Evolutionary conservation across 208 protist species (phyloP).

Genomic region (Naegleria fowleri): DNA sequence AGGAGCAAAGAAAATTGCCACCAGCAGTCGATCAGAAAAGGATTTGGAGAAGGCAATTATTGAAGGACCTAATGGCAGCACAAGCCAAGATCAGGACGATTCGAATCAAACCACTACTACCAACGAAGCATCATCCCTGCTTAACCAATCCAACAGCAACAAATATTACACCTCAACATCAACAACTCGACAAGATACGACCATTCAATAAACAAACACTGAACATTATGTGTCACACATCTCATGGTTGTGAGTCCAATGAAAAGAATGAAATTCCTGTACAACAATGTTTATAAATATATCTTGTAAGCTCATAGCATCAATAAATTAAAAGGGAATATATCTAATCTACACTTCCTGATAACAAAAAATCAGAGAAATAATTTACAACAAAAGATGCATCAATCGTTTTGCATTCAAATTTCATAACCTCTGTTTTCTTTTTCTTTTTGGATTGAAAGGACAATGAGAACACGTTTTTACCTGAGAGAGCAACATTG

Average conservation of each 20-base stretch:
- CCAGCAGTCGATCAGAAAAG: not conserved
- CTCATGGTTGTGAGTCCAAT: no score
- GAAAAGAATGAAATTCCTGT: no score
- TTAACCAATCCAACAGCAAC: not conserved
- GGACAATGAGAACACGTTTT: not conserved
- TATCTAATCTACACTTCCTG: not conserved
- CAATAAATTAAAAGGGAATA: no score
- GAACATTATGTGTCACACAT: no score
- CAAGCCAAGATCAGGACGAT: not conserved
- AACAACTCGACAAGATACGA: not conserved
- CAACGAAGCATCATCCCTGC: not conserved
- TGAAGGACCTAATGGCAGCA: not conserved
- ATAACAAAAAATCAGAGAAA: not conserved
- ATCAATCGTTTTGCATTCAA: not conserved
- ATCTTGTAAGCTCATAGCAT: no score
- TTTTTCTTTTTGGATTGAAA: not conserved
- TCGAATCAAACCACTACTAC: not conserved
- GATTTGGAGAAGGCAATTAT: not conserved
- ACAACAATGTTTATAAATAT: no score
- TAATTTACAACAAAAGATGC: not conserved
- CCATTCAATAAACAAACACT: not conserved
- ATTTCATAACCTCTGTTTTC: not conserved
- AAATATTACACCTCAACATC: not conserved
- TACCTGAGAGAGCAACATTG: not conserved
- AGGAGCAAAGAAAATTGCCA: not conserved